Evolutionary conservation across 2,329 filamentous ascomycete genomes (phyloP).

Genomic region (Fusarium denticulatum): DNA sequence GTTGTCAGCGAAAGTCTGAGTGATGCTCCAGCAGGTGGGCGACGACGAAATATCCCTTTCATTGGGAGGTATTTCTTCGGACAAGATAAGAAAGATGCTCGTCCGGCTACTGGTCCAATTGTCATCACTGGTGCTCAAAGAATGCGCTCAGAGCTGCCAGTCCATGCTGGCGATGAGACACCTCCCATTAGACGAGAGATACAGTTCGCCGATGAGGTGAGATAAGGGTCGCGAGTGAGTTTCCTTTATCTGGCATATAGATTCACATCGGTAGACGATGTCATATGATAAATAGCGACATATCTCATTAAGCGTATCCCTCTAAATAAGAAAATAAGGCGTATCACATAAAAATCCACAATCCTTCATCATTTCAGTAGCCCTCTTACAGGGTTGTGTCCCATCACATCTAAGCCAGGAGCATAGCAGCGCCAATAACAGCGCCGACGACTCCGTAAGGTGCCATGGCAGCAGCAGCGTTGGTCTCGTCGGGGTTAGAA

Average conservation of each 20-base stretch:
- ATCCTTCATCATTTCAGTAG: neutral
- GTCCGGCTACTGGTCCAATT: constrained; percentile 5
- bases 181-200: constrained; percentile 30
- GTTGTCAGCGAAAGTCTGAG: constrained; percentile 42
- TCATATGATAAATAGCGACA: neutral
- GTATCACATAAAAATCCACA: neutral
- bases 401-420: constrained; percentile 26
- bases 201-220: constrained; percentile 35
- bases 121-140: constrained; percentile 21
- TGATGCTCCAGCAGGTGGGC: constrained; percentile 4
- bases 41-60: constrained; percentile 30
- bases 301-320: constrained; percentile 18
- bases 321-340: neutral
- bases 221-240: neutral
- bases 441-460: constrained; percentile 30
- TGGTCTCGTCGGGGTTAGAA: constrained; percentile 23
- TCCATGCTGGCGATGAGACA: neutral
- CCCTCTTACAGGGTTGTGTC: neutral
- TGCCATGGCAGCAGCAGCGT: constrained; percentile 28
- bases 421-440: constrained; percentile 31
- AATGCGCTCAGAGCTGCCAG: neutral
- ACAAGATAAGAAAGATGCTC: neutral
- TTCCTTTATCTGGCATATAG: neutral
- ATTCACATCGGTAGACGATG: neutral
- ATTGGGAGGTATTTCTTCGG: constrained; percentile 27